Conservation (phyloP, 768 basidiomycete genomes). For the Thelephora aurantiotincta region DNA sequence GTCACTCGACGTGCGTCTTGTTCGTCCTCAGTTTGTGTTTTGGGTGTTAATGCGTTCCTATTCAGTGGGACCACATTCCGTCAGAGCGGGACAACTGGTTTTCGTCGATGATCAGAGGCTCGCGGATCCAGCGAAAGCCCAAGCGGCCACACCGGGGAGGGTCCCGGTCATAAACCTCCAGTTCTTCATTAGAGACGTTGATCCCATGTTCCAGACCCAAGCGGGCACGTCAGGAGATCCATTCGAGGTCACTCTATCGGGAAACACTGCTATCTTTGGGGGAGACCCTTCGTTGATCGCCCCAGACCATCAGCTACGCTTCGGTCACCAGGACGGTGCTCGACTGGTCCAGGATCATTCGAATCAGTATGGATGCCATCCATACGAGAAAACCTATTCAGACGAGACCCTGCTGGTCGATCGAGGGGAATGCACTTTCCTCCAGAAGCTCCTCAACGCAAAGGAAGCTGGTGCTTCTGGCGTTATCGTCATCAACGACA, state of each 20-base stretch:
- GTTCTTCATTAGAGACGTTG: slow-evolving; percentile 38
- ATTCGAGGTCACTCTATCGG: slow-evolving; percentile 38
- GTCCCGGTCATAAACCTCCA: slow-evolving; percentile 40
- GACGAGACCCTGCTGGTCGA: slow-evolving; percentile 45
- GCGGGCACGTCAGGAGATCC: slow-evolving; percentile 21
- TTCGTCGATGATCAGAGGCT: slow-evolving; percentile 60
- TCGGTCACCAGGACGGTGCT: slow-evolving; percentile 39
- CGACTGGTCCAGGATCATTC: slow-evolving; percentile 33
- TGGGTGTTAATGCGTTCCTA: neutral
- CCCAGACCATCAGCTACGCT: slow-evolving; percentile 20
- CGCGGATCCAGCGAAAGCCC: slow-evolving; percentile 9
- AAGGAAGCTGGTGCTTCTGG: slow-evolving; percentile 60
- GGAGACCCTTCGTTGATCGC: slow-evolving; percentile 32
- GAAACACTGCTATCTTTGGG: slow-evolving; percentile 59
- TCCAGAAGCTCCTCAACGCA: slow-evolving; percentile 67
- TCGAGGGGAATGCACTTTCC: slow-evolving; percentile 80
- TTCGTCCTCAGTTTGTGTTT: neutral
- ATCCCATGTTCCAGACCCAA: slow-evolving; percentile 29
- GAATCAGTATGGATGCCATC: slow-evolving; percentile 47
- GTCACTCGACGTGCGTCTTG: slow-evolving; percentile 56
- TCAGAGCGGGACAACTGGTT: slow-evolving; percentile 69
- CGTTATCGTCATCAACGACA: slow-evolving; percentile 59
- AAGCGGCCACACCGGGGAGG: slow-evolving; percentile 2
- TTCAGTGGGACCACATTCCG: slow-evolving; percentile 69
- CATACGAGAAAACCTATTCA: slow-evolving; percentile 35